Percentiles rank a stretch among this genome's conserved stretches.
Conservation (phyloP, 331 rosid species). For the Stylosanthes scabra region DNA sequence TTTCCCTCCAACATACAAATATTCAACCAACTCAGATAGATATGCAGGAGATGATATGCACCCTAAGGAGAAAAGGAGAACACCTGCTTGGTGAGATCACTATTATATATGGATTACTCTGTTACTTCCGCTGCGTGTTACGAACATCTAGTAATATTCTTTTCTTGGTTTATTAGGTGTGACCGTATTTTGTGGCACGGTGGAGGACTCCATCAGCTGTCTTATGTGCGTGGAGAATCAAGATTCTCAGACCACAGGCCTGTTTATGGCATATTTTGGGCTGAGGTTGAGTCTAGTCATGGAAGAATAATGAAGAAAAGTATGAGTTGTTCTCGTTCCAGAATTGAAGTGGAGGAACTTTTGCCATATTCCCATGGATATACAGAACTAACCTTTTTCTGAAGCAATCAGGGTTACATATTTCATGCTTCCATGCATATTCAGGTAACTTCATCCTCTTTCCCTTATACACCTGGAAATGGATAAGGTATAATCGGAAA, state of each 20-base stretch:
- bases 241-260: constrained; percentile 94
- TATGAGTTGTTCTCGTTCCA: constrained; percentile 74
- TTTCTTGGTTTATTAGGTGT: constrained; percentile 68
- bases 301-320: constrained; percentile 78
- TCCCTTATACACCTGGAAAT: neutral
- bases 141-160: constrained; percentile 21
- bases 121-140: neutral
- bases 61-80: constrained; percentile 92
- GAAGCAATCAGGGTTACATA: constrained; percentile 36
- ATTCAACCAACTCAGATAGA: constrained; percentile 92
- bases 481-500: too few relatives aligned
- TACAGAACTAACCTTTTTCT: constrained; percentile 92
- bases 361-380: constrained; percentile 90
- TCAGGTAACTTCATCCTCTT: constrained; percentile 46
- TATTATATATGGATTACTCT: neutral
- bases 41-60: constrained; percentile 90
- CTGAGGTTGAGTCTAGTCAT: constrained; percentile 86
- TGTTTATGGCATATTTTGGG: constrained; percentile 88
- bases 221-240: constrained; percentile 94
- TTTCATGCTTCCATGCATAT: constrained; percentile 38
- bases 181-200: constrained; percentile 96
- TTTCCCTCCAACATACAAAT: constrained; percentile 96
- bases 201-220: constrained; percentile 91
- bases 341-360: constrained; percentile 86
- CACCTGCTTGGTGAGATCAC: constrained; percentile 90